These are phyloP conservation scores for Globisporangium ultimum DNA, from an alignment of 352 stramenopile species.

Conservation along the genomic window DNA sequence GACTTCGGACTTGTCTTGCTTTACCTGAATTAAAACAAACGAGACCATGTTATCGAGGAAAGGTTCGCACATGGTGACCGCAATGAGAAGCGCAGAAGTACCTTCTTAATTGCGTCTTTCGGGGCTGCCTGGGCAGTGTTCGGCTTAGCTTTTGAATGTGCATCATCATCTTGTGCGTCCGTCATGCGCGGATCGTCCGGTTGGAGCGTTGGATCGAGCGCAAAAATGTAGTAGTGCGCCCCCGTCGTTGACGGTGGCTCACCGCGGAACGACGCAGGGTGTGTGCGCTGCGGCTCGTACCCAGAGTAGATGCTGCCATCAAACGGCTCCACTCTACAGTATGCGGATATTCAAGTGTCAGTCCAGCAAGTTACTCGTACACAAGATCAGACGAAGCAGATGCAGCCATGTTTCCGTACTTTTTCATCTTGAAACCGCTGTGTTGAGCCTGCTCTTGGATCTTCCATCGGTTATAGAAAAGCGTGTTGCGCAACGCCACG, in stretches of 20 bases:
- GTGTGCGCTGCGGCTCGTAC: constrained; percentile 75
- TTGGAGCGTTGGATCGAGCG: constrained; percentile 29
- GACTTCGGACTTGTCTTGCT: constrained; percentile 12
- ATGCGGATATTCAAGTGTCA: neutral
- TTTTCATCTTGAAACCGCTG: constrained; percentile 65
- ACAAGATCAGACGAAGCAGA: neutral
- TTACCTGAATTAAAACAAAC: neutral
- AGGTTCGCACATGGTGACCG: too few relatives aligned
- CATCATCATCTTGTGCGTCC: neutral
- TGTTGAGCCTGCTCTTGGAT: constrained; percentile 61
- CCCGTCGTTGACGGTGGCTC: constrained; percentile 70
- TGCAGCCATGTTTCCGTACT: constrained; percentile 21
- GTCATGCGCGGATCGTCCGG: constrained; percentile 25
- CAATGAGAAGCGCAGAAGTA: neutral
- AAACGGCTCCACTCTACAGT: constrained; percentile 55
- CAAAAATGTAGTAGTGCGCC: constrained; percentile 69
- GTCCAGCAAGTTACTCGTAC: neutral
- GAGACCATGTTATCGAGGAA: too few relatives aligned
- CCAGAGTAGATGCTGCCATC: constrained; percentile 63
- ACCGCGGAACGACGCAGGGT: constrained; percentile 67
- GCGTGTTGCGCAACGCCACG: constrained; percentile 69
- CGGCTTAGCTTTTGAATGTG: constrained; percentile 3
- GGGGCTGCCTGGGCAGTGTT: too few relatives aligned
- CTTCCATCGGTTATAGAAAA: constrained; percentile 86
- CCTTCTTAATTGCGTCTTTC: constrained; percentile 3